Conservation (phyloP, 495 filamentous ascomycete genomes). For the Daldinia loculata region DNA sequence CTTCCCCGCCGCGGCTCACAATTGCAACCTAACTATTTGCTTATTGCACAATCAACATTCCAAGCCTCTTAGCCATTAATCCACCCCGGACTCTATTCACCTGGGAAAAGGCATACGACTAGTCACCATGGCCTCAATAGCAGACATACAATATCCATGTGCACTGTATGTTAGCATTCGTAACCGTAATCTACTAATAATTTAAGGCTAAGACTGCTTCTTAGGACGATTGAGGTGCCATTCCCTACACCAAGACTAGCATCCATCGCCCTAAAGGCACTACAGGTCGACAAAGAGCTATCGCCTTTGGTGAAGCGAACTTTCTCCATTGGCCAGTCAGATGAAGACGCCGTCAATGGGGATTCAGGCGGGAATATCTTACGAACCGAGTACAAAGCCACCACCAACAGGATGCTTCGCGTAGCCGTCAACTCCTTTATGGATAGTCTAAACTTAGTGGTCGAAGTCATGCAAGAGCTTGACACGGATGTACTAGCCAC, state of each 20-base stretch:
- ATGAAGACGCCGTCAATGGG: slow-evolving; percentile 41
- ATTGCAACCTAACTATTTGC: background rate
- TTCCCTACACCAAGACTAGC: slow-evolving; percentile 86
- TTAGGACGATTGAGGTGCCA: slow-evolving; percentile 80
- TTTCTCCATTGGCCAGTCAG: slow-evolving; percentile 63
- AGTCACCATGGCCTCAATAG: slow-evolving; percentile 42
- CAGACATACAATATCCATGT: slow-evolving; percentile 71
- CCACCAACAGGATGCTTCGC: slow-evolving; percentile 94
- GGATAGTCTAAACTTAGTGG: slow-evolving; percentile 82
- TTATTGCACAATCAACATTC: slow-evolving; percentile 39
- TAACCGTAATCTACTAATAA: background rate
- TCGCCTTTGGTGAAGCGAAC: slow-evolving; percentile 80
- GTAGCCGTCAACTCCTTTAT: slow-evolving; percentile 99
- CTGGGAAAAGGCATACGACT: background rate
- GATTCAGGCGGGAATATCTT: slow-evolving; percentile 66
- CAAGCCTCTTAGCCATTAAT: background rate
- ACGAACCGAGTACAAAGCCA: slow-evolving; percentile 80
- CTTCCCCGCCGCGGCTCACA: slow-evolving; percentile 13
- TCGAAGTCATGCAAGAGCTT: slow-evolving; percentile 87
- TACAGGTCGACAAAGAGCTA: slow-evolving; percentile 88
- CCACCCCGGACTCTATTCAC: background rate
- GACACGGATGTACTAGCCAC: slow-evolving; percentile 80
- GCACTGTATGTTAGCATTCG: slow-evolving; percentile 64
- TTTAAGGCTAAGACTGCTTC: slow-evolving; percentile 25
- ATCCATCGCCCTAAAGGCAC: slow-evolving; percentile 73